Conservation (phyloP, 73 alveolate species). For the Tetrahymena thermophila region DNA sequence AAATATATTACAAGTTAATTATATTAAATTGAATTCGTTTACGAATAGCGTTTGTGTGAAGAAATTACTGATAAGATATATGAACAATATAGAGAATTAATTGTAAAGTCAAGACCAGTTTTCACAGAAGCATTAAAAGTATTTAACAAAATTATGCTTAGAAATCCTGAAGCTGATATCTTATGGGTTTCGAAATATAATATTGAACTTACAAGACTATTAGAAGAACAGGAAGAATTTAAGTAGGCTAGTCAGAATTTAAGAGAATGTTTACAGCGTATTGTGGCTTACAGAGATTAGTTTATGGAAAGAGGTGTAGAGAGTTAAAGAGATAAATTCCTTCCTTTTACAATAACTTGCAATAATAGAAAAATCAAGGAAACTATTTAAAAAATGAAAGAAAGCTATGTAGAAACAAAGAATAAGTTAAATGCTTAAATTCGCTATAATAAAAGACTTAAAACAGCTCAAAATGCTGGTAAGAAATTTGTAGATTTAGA, state of each 20-base stretch:
- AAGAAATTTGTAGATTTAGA: constrained; percentile 58
- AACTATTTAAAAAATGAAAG: constrained; percentile 65
- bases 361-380: constrained; percentile 79
- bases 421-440: constrained; percentile 64
- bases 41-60: constrained; percentile 42
- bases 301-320: constrained; percentile 47
- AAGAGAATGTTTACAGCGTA: constrained; percentile 50
- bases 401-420: constrained; percentile 66
- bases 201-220: constrained; percentile 51
- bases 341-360: constrained; percentile 76
- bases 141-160: constrained; percentile 46
- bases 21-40: constrained; percentile 45
- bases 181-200: constrained; percentile 49
- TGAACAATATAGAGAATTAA: constrained; percentile 37
- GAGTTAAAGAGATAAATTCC: constrained; percentile 57
- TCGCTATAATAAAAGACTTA: constrained; percentile 70
- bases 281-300: constrained; percentile 55
- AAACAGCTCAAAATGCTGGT: constrained; percentile 40
- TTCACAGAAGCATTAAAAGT: constrained; percentile 50
- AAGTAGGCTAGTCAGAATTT: constrained; percentile 51
- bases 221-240: constrained; percentile 63
- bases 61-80: constrained; percentile 46
- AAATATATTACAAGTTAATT: constrained; percentile 47
- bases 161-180: constrained; percentile 50
- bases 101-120: constrained; percentile 22